phyloP scores from a whole-genome alignment of 2,329 filamentous ascomycete genomes.

The Colletotrichum higginsianum region DNA sequence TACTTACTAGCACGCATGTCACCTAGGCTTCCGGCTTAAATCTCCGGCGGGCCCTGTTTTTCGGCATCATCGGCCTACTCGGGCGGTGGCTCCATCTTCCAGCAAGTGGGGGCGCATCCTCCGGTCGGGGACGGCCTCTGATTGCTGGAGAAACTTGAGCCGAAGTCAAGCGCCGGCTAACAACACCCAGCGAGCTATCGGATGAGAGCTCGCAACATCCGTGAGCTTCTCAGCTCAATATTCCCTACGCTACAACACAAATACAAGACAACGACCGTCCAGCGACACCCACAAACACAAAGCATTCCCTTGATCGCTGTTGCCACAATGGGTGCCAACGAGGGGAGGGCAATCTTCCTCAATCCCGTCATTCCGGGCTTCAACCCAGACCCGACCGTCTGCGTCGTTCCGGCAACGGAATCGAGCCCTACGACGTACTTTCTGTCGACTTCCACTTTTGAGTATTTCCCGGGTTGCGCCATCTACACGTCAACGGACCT shows the following conservation, averaged over 20 bases:
- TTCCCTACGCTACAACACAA: too few relatives aligned
- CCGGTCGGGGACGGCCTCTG: slow-evolving; percentile 16
- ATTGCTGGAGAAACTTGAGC: slow-evolving; percentile 41
- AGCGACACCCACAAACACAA: background rate
- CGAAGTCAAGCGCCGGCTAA: slow-evolving; percentile 11
- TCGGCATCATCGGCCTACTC: slow-evolving; percentile 2
- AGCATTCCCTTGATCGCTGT: background rate
- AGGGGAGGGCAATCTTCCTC: slow-evolving; percentile 47
- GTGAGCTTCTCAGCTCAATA: background rate
- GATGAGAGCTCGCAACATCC: background rate
- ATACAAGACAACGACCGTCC: background rate
- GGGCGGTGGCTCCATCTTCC: background rate
- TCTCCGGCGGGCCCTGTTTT: background rate
- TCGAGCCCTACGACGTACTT: slow-evolving; percentile 61
- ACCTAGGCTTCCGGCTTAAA: background rate
- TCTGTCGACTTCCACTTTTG: slow-evolving; percentile 74
- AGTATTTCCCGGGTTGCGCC: slow-evolving; percentile 73
- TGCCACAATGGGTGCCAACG: background rate
- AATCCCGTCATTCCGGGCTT: slow-evolving; percentile 73
- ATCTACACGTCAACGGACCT: slow-evolving; percentile 71
- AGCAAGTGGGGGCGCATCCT: background rate
- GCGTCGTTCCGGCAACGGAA: slow-evolving; percentile 52
- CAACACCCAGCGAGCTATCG: background rate
- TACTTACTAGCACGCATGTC: too few relatives aligned
- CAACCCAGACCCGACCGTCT: slow-evolving; percentile 72